Evolutionary conservation across 345 rosid species (phyloP).

Genomic region (Eucalyptus cloeziana): DNA sequence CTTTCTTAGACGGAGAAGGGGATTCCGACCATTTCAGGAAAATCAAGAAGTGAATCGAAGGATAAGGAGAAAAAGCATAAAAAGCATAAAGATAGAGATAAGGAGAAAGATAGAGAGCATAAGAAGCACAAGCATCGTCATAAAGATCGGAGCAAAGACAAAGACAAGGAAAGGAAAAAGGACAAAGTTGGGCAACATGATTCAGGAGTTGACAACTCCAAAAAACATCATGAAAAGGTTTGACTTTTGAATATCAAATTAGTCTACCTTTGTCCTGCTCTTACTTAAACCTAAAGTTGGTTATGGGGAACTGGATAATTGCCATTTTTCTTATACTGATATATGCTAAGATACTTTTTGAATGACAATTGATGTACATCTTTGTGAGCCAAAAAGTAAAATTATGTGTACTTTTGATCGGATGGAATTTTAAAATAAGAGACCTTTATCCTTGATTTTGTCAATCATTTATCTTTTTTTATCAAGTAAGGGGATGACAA

Average conservation of each 20-base stretch:
- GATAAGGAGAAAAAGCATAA: constrained; percentile 92
- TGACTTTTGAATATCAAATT: not conserved
- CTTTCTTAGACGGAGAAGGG: constrained; percentile 66
- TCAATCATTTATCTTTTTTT: not conserved
- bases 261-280: not conserved
- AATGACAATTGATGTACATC: not conserved
- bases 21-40: constrained; percentile 60
- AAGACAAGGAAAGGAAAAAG: constrained; percentile 77
- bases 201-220: constrained; percentile 59
- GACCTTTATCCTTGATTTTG: not conserved
- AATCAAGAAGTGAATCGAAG: constrained; percentile 64
- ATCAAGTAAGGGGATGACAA: not conserved
- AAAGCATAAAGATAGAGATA: constrained; percentile 78
- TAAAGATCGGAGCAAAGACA: constrained; percentile 77
- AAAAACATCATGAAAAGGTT: constrained; percentile 89
- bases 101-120: constrained; percentile 86
- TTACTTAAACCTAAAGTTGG: not conserved
- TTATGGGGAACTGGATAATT: not conserved
- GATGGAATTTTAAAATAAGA: not conserved
- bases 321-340: not conserved
- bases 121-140: constrained; percentile 86
- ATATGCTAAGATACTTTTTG: not conserved
- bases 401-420: not conserved
- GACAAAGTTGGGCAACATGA: constrained; percentile 73
- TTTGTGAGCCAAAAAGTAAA: not conserved